Evolutionary conservation across 78 protist genomes (phyloP).

Genomic region (Cavenderia fasciculata): DNA sequence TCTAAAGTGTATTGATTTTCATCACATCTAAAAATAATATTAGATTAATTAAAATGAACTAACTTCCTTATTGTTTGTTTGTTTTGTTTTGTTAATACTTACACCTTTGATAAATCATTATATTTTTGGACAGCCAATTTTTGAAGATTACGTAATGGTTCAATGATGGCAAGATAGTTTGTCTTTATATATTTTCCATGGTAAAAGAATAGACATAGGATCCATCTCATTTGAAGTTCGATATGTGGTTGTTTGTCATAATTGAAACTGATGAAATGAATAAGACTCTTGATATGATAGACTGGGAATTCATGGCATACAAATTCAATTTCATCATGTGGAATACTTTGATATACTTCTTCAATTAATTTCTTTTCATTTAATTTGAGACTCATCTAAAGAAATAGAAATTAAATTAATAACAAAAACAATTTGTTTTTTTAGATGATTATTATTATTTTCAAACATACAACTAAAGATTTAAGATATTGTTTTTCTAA

Average conservation of each 20-base stretch:
- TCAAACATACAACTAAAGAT: constrained; percentile 79
- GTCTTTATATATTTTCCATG: constrained; percentile 81
- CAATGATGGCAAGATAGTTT: constrained; percentile 32
- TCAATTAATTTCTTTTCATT: constrained; percentile 77
- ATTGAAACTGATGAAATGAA: constrained; percentile 64
- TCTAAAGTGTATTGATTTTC: constrained; percentile 54
- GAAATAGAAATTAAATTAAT: not conserved
- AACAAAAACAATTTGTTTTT: not conserved
- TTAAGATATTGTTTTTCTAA: constrained; percentile 27
- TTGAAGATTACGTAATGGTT: constrained; percentile 73
- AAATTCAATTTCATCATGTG: constrained; percentile 50
- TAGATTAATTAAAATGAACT: not conserved
- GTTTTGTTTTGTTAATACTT: not conserved
- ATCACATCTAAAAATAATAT: constrained; percentile 44
- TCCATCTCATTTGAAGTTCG: constrained; percentile 87
- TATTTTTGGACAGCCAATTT: constrained; percentile 49
- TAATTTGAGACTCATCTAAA: constrained; percentile 88
- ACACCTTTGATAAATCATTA: constrained; percentile 71
- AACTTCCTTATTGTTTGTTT: constrained; percentile 2
- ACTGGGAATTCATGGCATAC: constrained; percentile 73
- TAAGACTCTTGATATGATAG: constrained; percentile 67
- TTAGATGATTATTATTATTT: not conserved
- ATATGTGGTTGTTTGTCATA: constrained; percentile 74
- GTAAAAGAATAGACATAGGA: constrained; percentile 12
- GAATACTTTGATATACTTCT: constrained; percentile 72